Percentiles rank a stretch among this genome's conserved stretches.
Conservation (phyloP, 306 rosid species). For the Chamaecrista fasciculata region DNA sequence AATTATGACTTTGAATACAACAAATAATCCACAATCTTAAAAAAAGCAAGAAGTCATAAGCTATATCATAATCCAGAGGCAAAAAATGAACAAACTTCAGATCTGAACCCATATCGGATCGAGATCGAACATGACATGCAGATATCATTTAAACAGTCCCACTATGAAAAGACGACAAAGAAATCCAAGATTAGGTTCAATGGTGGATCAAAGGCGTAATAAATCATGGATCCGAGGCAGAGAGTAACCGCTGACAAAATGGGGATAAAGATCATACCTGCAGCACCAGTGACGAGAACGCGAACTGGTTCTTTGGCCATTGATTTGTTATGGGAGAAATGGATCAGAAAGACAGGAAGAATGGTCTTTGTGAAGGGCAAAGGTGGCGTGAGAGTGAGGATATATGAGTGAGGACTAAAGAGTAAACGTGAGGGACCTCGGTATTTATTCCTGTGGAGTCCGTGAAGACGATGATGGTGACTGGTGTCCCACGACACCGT, state of each 20-base stretch:
- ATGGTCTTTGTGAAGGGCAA: neutral
- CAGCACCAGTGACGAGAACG: constrained; percentile 93
- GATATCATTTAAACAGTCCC: no score
- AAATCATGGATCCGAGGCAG: neutral
- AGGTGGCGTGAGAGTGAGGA: neutral
- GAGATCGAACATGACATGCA: constrained; percentile 6
- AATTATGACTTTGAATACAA: no score
- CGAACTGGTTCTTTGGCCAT: constrained; percentile 86
- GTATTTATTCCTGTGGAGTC: neutral
- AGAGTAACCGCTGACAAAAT: neutral
- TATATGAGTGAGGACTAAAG: neutral
- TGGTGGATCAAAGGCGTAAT: constrained; percentile 15
- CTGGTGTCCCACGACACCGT: neutral
- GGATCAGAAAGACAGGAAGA: neutral
- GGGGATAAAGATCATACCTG: constrained; percentile 46
- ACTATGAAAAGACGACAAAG: no score
- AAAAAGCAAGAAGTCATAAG: neutral
- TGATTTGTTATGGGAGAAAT: constrained; percentile 23
- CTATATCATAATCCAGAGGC: neutral
- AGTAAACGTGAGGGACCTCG: neutral
- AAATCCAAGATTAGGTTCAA: neutral
- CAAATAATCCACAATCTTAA: no score
- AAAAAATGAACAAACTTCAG: constrained; percentile 7
- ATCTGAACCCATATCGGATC: constrained; percentile 17
- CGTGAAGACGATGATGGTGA: neutral